Percentiles rank a stretch among this genome's conserved stretches.
Evolutionary conservation across 2,329 filamentous ascomycete genomes (phyloP).

Genomic region (Fusarium nygamai): DNA sequence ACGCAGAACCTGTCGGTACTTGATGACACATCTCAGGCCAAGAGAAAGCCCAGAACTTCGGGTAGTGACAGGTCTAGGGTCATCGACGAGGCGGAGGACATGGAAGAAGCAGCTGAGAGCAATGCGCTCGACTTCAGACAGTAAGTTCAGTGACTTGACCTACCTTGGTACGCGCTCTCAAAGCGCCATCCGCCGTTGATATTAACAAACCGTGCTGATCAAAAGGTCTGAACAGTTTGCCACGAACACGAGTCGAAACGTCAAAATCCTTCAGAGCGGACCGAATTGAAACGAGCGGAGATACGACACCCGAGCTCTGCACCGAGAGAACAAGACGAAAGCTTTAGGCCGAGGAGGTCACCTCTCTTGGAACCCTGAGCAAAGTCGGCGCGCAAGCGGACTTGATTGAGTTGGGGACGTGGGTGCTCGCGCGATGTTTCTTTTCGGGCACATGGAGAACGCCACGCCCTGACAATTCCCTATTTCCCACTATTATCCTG

Average conservation of each 20-base stretch:
- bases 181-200: background rate
- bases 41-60: accelerated
- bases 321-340: accelerated
- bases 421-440: background rate
- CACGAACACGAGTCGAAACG: accelerated
- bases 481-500: background rate
- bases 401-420: accelerated
- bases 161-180: accelerated
- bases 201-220: accelerated
- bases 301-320: background rate
- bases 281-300: background rate
- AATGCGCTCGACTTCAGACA: accelerated
- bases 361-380: background rate
- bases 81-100: background rate
- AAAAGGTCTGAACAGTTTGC: accelerated
- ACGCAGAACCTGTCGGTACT: background rate
- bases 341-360: accelerated
- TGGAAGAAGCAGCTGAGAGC: background rate
- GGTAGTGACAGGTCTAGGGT: background rate
- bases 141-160: accelerated
- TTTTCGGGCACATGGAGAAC: background rate
- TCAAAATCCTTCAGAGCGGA: background rate
- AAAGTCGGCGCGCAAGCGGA: accelerated
- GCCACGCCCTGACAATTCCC: background rate
- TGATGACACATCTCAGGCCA: accelerated